These are phyloP conservation scores for Oryza meridionalis DNA, from an alignment of 176 grass and related monocot genomes.

Conservation along the genomic window DNA sequence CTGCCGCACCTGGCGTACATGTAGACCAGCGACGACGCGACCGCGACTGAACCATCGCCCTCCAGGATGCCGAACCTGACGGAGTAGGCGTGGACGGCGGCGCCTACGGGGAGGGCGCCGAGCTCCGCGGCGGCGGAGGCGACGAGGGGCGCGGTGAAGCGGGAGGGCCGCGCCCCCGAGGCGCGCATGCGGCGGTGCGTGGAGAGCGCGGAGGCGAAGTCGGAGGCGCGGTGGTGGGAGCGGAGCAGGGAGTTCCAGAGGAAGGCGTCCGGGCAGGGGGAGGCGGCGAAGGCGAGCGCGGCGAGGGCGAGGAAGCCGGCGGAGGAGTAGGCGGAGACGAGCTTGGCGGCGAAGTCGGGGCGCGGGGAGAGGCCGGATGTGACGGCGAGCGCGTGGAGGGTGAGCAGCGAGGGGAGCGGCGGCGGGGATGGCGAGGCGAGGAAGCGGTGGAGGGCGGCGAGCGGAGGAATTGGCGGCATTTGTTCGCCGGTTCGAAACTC, in stretches of 20 bases:
- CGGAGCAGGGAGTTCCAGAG: constrained; percentile 77
- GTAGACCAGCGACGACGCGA: constrained; percentile 69
- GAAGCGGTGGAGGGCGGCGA: constrained; percentile 43
- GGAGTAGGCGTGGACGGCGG: constrained; percentile 57
- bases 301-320: constrained; percentile 48
- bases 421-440: constrained; percentile 36
- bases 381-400: constrained; percentile 54
- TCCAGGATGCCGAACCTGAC: constrained; percentile 56
- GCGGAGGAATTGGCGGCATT: constrained; percentile 31
- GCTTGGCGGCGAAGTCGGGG: constrained; percentile 69
- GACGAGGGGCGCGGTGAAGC: constrained; percentile 64
- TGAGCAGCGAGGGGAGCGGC: constrained; percentile 42
- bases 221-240: constrained; percentile 47
- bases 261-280: constrained; percentile 54
- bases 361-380: constrained; percentile 54
- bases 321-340: constrained; percentile 66
- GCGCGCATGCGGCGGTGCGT: constrained; percentile 54
- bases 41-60: constrained; percentile 48
- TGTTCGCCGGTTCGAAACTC: constrained; percentile 28
- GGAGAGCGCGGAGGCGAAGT: constrained; percentile 44
- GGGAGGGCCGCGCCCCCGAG: constrained; percentile 46
- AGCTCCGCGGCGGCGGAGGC: constrained; percentile 67
- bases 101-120: constrained; percentile 39
- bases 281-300: constrained; percentile 46
- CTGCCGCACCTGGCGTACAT: constrained; percentile 62